Conservation (phyloP, 768 basidiomycete species). For the Rhodotorula graminis region DNA sequence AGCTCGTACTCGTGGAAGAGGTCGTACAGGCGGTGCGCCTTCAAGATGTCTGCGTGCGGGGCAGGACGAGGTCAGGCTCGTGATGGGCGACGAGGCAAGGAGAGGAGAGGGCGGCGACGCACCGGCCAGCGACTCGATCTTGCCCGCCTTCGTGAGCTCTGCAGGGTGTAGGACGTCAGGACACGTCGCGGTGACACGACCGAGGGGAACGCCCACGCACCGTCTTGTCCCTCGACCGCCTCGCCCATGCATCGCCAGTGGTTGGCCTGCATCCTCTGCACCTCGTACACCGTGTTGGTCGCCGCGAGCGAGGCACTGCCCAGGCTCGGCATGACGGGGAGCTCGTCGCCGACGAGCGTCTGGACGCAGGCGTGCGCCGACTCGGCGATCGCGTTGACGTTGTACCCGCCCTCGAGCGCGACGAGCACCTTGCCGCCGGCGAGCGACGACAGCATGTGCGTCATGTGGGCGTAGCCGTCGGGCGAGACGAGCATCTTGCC, state of each 20-base stretch:
- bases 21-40: constrained; percentile 78
- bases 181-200: no score
- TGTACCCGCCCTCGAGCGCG: constrained; percentile 97
- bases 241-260: constrained; percentile 85
- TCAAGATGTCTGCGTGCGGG: constrained; percentile 52
- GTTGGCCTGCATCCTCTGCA: constrained; percentile 78
- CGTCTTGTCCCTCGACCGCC: constrained; percentile 74
- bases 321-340: constrained; percentile 66
- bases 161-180: not conserved
- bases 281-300: constrained; percentile 83
- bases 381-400: constrained; percentile 76
- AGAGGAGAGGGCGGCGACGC: not conserved
- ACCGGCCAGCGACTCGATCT: constrained; percentile 38
- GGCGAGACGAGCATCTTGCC: constrained; percentile 89
- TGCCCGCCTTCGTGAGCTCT: constrained; percentile 34
- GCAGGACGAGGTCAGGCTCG: not conserved
- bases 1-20: constrained; percentile 70
- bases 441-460: constrained; percentile 85
- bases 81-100: not conserved
- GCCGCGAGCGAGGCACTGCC: constrained; percentile 68
- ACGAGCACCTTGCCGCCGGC: constrained; percentile 85
- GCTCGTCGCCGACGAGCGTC: constrained; percentile 83
- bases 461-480: constrained; percentile 95
- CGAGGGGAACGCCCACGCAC: constrained; percentile 49
- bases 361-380: constrained; percentile 82